Evolutionary conservation across 2,329 filamentous ascomycete species (phyloP).

Genomic region (Cytospora leucostoma): DNA sequence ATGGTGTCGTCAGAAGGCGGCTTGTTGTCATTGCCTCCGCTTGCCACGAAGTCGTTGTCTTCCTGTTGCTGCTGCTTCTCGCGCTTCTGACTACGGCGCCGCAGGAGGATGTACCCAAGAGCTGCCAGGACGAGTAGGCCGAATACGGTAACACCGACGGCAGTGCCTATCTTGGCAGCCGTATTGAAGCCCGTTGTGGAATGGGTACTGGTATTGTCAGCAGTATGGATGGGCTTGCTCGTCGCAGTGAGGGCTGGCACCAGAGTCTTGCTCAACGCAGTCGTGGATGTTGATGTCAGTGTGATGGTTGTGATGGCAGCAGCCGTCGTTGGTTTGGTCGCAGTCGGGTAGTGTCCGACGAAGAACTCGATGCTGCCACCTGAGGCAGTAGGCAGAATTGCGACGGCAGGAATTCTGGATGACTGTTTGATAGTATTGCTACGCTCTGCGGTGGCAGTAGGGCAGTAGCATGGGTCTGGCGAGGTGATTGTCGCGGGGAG

Average conservation of each 20-base stretch:
- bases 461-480: slow-evolving; percentile 37
- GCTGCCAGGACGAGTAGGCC: slow-evolving; percentile 30
- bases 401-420: slow-evolving; percentile 33
- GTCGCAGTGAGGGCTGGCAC: slow-evolving; percentile 11
- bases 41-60: background rate
- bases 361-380: slow-evolving; percentile 34
- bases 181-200: slow-evolving; percentile 28
- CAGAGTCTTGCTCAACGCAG: slow-evolving; percentile 10
- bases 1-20: background rate
- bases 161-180: slow-evolving; percentile 33
- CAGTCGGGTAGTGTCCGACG: slow-evolving; percentile 23
- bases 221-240: background rate
- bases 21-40: background rate
- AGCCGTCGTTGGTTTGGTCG: slow-evolving; percentile 2
- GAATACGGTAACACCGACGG: slow-evolving; percentile 30
- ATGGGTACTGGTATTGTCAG: background rate
- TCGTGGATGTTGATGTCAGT: background rate
- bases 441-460: slow-evolving; percentile 31
- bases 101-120: slow-evolving; percentile 30
- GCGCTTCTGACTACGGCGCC: slow-evolving; percentile 22
- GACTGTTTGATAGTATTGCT: slow-evolving; percentile 33
- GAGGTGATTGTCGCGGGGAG: slow-evolving; percentile 30
- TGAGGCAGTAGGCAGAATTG: slow-evolving; percentile 32
- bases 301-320: slow-evolving; percentile 3
- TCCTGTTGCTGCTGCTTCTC: background rate